A percentile compares a stretch with the other conserved stretches of the same genome.
phyloP scores from a whole-genome alignment of 768 basidiomycete genomes.

The Saitozyma podzolica region DNA sequence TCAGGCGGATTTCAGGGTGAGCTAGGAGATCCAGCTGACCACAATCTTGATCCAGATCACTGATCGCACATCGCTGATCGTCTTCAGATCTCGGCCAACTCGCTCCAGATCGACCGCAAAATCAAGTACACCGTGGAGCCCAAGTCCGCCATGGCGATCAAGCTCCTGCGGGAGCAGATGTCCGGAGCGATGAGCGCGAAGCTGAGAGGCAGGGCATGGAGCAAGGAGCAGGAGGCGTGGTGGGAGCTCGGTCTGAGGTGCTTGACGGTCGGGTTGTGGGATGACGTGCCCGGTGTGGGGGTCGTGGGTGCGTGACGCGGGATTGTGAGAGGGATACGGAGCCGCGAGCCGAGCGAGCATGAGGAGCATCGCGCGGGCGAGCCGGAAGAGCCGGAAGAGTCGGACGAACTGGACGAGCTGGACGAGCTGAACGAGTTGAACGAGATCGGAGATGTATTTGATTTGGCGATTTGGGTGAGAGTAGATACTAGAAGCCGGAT shows the following conservation, averaged over 20 bases:
- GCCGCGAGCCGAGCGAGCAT: too few species aligned
- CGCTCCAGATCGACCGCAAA: conserved; percentile 80
- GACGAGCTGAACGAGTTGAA: too few species aligned
- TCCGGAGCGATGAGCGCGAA: conserved; percentile 61
- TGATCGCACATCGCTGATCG: conserved; percentile 8
- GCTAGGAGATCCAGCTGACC: conserved; percentile 10
- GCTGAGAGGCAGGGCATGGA: conserved; percentile 65
- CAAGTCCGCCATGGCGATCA: conserved; percentile 75
- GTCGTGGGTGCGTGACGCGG: not conserved
- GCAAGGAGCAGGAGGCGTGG: conserved; percentile 67
- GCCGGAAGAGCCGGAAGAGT: too few species aligned
- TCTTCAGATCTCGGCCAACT: conserved; percentile 67
- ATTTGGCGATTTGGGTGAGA: too few species aligned
- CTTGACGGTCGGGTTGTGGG: conserved; percentile 24
- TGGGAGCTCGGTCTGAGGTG: conserved; percentile 65
- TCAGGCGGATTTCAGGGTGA: conserved; percentile 73
- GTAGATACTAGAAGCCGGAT: too few species aligned
- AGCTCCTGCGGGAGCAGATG: conserved; percentile 70
- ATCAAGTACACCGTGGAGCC: conserved; percentile 69
- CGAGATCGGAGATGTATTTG: too few species aligned
- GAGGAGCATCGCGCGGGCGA: too few species aligned
- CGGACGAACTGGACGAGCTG: too few species aligned
- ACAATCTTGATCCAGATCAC: not conserved
- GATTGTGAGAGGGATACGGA: too few species aligned
- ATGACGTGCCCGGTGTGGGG: conserved; percentile 14